Evolutionary conservation across 129 eudicot species (phyloP), one percentile per base, ranked within the genome.

Genomic region (Artemisia tridentata): DNA sequence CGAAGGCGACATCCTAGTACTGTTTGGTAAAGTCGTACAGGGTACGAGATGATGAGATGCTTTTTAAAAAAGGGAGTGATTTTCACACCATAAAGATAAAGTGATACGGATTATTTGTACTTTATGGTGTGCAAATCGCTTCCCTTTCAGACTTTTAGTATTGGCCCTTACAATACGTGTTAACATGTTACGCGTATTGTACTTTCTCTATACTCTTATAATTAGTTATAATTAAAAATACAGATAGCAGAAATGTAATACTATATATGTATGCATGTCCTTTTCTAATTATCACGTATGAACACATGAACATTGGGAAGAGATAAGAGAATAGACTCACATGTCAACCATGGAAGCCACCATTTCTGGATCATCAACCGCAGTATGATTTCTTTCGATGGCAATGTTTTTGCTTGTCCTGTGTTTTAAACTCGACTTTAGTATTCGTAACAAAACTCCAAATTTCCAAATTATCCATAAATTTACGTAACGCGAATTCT

Each of bases 341-440:
- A 73, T 73, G 29, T 83, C 71, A 52, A 90, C 95, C 85, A 85
- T 71, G 34, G 87, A 71, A 75, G 82, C 88, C 59, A 90, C 78
- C 55, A 67, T 60, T 50, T 90, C 95, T 52, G 95, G 95, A 74
- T 87, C 79, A 2, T 81, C 91, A 17, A 83, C 83, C 2, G 82
- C 91, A 59, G 78, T 82, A 64, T 63, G 81, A 69, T 81, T 86
- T 74, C 72, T 78, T 20, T 77, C 75, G 10, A 25, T 46, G 38
- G 3, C 67, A 27, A 63, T 45, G 23, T 73, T 20, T 66, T 68
- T 82, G 59, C 46, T 71, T 21, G 53, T 29, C 84, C 91, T 88
- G 68, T 51, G 62, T 47, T 56, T n/a, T 19, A 5, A 19, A 43
- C 15, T 61, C 60, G 13, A 0, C 16, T 23, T 72, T 19, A 71